Percentiles rank a stretch among this genome's conserved stretches.
phyloP scores from a whole-genome alignment of 495 filamentous ascomycete species.

The Trichoderma reesei region DNA sequence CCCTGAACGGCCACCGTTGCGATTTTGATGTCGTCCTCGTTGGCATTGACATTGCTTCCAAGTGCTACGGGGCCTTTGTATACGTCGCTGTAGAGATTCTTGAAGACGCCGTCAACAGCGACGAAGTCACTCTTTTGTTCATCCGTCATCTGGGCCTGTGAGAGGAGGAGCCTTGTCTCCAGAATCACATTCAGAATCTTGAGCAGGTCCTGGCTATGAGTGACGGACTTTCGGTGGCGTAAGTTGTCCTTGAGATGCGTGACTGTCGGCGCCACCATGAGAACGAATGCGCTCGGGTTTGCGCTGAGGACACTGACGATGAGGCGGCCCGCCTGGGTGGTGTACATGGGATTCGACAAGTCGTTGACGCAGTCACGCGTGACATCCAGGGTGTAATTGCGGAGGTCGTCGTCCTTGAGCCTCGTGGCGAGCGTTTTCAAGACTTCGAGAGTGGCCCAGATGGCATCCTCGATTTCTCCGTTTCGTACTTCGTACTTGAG shows the following conservation, averaged over 20 bases:
- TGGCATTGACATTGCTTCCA: not conserved
- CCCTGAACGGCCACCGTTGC: slow-evolving; percentile 9
- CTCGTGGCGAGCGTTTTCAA: slow-evolving; percentile 32
- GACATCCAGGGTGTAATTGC: slow-evolving; percentile 26
- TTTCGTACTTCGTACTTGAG: slow-evolving; percentile 52
- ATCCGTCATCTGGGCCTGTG: not conserved
- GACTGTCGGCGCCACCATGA: slow-evolving; percentile 9
- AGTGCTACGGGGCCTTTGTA: not conserved
- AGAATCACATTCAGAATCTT: slow-evolving; percentile 9
- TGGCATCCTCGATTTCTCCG: slow-evolving; percentile 41
- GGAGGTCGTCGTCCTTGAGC: slow-evolving; percentile 25
- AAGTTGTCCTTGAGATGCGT: slow-evolving; percentile 10
- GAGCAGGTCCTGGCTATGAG: slow-evolving; percentile 4
- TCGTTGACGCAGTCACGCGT: slow-evolving; percentile 36
- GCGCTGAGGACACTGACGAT: slow-evolving; percentile 10
- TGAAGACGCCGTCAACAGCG: slow-evolving; percentile 3
- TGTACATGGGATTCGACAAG: slow-evolving; percentile 15
- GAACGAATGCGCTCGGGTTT: slow-evolving; percentile 1
- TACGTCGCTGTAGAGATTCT: slow-evolving; percentile 7
- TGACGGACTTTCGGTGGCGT: not conserved
- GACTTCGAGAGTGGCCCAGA: slow-evolving; percentile 37
- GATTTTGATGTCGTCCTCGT: not conserved
- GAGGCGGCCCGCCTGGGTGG: slow-evolving; percentile 3
- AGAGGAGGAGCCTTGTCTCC: slow-evolving; percentile 3
- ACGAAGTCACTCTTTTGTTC: slow-evolving; percentile 7